Conservation (phyloP, 75 land plant genomes). For the Larix kaempferi region DNA sequence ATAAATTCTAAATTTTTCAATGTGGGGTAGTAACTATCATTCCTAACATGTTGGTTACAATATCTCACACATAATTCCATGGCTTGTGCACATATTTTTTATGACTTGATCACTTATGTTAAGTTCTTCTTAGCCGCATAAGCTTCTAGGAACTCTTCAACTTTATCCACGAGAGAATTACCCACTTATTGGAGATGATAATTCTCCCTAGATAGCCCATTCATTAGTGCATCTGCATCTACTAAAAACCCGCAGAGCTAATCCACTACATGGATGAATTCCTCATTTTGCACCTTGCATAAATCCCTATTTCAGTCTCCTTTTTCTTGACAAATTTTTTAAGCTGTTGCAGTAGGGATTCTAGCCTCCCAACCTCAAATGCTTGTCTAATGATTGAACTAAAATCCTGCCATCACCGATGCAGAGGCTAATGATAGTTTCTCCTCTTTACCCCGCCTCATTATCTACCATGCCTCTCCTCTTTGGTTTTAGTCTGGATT, state of each 20-base stretch:
- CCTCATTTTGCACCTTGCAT: slow-evolving; percentile 86
- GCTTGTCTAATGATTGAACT: slow-evolving; percentile 71
- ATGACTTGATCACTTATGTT: slow-evolving; percentile 59
- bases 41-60: slow-evolving; percentile 64
- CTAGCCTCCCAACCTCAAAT: slow-evolving; percentile 84
- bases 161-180: slow-evolving; percentile 47
- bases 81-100: slow-evolving; percentile 45
- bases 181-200: slow-evolving; percentile 70
- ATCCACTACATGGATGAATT: slow-evolving; percentile 91
- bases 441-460: slow-evolving; percentile 69
- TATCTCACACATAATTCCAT: slow-evolving; percentile 59
- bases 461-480: slow-evolving; percentile 43
- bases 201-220: too few species aligned
- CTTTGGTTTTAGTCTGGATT: slow-evolving; percentile 45
- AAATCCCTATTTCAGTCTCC: slow-evolving; percentile 92
- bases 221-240: slow-evolving; percentile 89
- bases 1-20: slow-evolving; percentile 73
- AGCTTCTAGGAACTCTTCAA: slow-evolving; percentile 73
- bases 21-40: slow-evolving; percentile 76
- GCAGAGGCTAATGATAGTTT: slow-evolving; percentile 58
- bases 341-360: slow-evolving; percentile 73
- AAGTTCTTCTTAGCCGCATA: slow-evolving; percentile 76
- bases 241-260: slow-evolving; percentile 88
- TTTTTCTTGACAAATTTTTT: slow-evolving; percentile 75
- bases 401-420: slow-evolving; percentile 78